phyloP scores from a whole-genome alignment of 495 filamentous ascomycete species.

The Aspergillus ostianus region DNA sequence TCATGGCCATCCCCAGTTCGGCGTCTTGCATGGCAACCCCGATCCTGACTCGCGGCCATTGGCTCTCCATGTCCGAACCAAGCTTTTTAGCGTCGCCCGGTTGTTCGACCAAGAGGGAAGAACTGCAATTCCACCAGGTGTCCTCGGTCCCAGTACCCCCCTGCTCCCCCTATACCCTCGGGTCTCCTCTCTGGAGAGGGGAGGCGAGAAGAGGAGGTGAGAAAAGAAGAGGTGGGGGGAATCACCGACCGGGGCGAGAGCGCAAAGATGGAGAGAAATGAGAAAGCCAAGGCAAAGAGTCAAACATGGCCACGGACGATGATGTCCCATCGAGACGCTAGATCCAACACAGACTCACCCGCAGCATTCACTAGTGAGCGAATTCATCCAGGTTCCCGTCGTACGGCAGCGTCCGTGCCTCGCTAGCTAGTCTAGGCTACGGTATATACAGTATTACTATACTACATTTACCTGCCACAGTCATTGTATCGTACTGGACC shows the following conservation, averaged over 20 bases:
- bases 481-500: too few relatives aligned
- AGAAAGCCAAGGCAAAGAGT: neutral
- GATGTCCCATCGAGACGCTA: neutral
- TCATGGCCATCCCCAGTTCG: neutral
- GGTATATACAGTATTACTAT: neutral
- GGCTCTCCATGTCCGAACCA: constrained; percentile 4
- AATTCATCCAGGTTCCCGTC: neutral
- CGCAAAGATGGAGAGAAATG: neutral
- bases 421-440: neutral
- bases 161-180: neutral
- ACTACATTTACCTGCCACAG: neutral
- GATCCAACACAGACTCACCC: constrained; percentile 2
- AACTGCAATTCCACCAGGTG: neutral
- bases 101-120: neutral
- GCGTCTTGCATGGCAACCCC: neutral
- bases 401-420: neutral
- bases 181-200: neutral
- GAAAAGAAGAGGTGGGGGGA: too few relatives aligned
- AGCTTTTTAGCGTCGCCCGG: constrained; percentile 9
- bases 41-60: neutral
- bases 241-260: neutral
- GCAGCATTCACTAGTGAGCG: neutral
- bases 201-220: neutral
- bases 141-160: neutral
- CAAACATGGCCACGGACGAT: neutral